These are phyloP conservation scores for Diaporthe capsici DNA, from an alignment of 2,329 filamentous ascomycete genomes.

Conservation along the genomic window DNA sequence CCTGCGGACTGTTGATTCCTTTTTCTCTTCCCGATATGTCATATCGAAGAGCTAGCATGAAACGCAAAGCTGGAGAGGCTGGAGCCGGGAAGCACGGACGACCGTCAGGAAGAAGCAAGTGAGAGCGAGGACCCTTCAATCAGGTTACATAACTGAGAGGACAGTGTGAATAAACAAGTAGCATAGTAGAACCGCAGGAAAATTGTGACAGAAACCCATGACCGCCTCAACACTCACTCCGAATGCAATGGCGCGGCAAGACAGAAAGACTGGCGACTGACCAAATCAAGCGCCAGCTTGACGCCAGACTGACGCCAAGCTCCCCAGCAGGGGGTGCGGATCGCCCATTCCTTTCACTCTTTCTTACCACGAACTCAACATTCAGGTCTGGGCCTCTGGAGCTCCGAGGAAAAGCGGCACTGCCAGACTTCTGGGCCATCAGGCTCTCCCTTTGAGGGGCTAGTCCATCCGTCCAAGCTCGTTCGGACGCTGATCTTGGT, in stretches of 20 bases:
- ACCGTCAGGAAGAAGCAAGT: conserved; percentile 33
- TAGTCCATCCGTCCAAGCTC: background rate
- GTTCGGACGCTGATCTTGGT: conserved; percentile 19
- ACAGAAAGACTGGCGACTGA: background rate
- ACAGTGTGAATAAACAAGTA: background rate
- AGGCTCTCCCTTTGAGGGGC: conserved; percentile 16
- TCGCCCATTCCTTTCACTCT: background rate
- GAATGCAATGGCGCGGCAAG: background rate
- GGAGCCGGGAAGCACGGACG: conserved; percentile 16
- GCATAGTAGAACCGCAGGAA: background rate
- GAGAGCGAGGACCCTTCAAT: background rate
- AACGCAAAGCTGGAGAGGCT: conserved; percentile 5
- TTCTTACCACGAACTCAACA: background rate
- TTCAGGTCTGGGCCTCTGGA: background rate
- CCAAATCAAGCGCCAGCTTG: conserved; percentile 17
- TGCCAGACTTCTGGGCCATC: background rate
- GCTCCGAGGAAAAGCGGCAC: background rate
- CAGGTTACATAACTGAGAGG: background rate
- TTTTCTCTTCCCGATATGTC: conserved; percentile 24
- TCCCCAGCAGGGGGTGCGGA: background rate
- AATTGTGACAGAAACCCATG: background rate
- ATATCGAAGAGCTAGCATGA: conserved; percentile 6
- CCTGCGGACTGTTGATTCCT: conserved; percentile 27
- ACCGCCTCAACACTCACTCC: background rate
- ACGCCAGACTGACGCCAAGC: background rate